Base-by-base conservation (phyloP, 441 rosid species). In the Manihot esculenta region DNA sequence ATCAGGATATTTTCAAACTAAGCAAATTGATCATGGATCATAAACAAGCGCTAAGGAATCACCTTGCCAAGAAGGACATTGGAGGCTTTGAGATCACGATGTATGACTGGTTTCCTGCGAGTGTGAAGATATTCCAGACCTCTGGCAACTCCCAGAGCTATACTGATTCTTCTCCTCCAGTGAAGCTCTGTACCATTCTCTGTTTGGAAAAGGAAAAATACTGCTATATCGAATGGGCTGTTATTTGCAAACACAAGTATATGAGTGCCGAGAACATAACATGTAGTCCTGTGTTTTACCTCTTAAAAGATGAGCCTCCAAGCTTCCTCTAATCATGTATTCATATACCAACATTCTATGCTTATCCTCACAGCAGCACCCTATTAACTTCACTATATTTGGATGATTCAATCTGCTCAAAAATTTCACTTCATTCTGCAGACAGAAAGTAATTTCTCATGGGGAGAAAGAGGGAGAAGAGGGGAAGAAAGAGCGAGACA, bases 31-130 rank as follows among this genome's bases (percentile, higher is more conserved):
- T 7, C 12, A 15, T 27, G 3, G 14, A n/a, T 18, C 2, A 47
- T 45, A 51, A 56, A 47, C 8, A 55, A 38, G 42, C 1, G 8
- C 8, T 38, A 7, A 59, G 38, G 64, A 65, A 73, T 79, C 57
- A 79, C 82, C 2, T 53, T 41, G 18, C 74, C 81, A 20, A 79
- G 79, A 30, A 79, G 79, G 42, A 77, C 23, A 38, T 81, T 79
- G 38, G 85, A 79, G 53, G 84, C 54, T 66, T 83, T 79, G 57
- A 79, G 53, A 74, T 81, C 82, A 0, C 80, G 70, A 55, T 84
- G 80, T 53, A 84, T 77, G 62, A 79, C 47, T 0, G 76, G 80
- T 18, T 27, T 77, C 41, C 69, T 21, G 7, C 17, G 33, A 35
- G 72, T 38, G 30, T 79, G 84, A 62, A 81, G 77, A 67, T 77